Conservation (phyloP, 2,329 filamentous ascomycete species). For the Botrytis galanthina region DNA sequence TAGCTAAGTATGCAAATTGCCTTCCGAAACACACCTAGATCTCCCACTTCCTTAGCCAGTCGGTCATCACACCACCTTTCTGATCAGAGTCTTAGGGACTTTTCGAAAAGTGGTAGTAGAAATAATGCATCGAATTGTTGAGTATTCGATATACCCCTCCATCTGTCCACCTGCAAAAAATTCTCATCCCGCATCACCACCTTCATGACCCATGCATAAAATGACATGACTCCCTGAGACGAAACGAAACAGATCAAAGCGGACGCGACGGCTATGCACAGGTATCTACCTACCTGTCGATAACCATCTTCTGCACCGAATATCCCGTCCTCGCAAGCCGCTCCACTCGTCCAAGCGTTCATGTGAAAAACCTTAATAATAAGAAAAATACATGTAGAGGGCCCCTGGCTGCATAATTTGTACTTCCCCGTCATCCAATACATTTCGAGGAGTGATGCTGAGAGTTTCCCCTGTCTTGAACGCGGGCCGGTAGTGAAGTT, state of each 20-base stretch:
- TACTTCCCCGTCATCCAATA: slow-evolving; percentile 4
- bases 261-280: slow-evolving; percentile 8
- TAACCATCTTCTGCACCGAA: background rate
- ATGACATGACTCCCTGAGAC: background rate
- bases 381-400: background rate
- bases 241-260: background rate
- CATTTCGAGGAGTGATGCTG: background rate
- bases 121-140: background rate
- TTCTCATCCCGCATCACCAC: background rate
- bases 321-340: background rate
- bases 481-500: background rate
- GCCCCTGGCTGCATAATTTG: slow-evolving; percentile 6
- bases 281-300: background rate
- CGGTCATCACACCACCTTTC: background rate
- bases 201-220: background rate
- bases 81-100: background rate
- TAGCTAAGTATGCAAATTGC: background rate
- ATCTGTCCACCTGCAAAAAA: background rate
- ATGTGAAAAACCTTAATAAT: background rate
- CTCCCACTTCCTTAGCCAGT: background rate
- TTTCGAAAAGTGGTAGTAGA: background rate
- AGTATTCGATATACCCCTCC: background rate
- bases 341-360: background rate
- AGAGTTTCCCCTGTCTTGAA: background rate
- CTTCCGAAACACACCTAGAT: background rate